Evolutionary conservation across 176 grass and related monocot species (phyloP).

Genomic region (barley (Hordeum vulgare)): DNA sequence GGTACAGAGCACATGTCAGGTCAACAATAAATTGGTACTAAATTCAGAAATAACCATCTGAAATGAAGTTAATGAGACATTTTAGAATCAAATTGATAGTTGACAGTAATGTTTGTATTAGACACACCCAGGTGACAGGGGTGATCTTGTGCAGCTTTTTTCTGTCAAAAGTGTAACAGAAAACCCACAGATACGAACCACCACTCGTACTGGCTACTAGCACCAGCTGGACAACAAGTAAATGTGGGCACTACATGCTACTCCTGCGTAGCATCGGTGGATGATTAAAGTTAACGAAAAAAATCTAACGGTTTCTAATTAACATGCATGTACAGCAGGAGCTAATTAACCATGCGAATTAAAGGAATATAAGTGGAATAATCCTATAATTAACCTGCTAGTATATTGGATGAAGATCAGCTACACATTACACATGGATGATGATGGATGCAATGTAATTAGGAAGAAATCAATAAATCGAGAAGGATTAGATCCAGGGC

Average conservation of each 20-base stretch:
- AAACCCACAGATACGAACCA: constrained; percentile 16
- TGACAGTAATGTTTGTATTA: too few relatives aligned
- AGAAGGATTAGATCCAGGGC: background rate
- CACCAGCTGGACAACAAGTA: background rate
- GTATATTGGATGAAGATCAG: background rate
- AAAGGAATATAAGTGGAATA: background rate
- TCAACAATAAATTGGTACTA: too few relatives aligned
- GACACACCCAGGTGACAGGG: background rate
- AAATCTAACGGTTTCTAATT: background rate
- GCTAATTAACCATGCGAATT: background rate
- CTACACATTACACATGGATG: background rate
- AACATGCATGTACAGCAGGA: background rate
- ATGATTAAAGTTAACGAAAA: background rate
- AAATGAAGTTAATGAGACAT: too few relatives aligned
- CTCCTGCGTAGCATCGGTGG: background rate
- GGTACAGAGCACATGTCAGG: too few relatives aligned
- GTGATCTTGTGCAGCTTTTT: constrained; percentile 33
- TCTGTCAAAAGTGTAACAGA: constrained; percentile 16
- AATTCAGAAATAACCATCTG: too few relatives aligned
- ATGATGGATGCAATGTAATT: background rate
- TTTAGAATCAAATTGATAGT: too few relatives aligned
- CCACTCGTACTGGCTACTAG: background rate
- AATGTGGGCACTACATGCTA: background rate
- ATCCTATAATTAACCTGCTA: background rate
- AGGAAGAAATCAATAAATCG: constrained; percentile 6